Conservation (phyloP, 345 rosid species). For the Boechera stricta region DNA sequence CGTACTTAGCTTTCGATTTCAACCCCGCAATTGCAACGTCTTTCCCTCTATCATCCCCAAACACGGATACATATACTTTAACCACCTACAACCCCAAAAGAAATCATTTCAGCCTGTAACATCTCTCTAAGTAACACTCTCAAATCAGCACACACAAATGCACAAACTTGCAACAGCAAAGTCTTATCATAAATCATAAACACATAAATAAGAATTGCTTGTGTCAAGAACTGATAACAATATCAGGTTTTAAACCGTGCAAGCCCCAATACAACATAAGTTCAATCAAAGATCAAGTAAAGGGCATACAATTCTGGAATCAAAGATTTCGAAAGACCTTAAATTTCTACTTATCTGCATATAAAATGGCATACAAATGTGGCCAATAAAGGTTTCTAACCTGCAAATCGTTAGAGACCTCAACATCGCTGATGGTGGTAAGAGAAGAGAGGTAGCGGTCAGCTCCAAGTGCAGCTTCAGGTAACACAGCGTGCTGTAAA, state of each 20-base stretch:
- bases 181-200: neutral
- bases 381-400: conserved; percentile 36
- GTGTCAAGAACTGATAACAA: neutral
- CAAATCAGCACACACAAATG: neutral
- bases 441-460: conserved; percentile 85
- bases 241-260: neutral
- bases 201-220: neutral
- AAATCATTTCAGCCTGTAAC: conserved; percentile 6
- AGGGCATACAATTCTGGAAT: neutral
- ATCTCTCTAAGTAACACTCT: neutral
- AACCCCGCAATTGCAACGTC: conserved; percentile 86
- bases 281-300: neutral
- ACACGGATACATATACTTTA: conserved; percentile 92
- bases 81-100: conserved; percentile 62
- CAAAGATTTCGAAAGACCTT: conserved; percentile 11
- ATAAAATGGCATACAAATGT: neutral
- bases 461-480: conserved; percentile 88
- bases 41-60: conserved; percentile 95
- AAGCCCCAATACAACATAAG: neutral
- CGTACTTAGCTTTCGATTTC: conserved; percentile 82
- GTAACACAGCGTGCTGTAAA: conserved; percentile 78
- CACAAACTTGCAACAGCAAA: conserved; percentile 6
- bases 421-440: conserved; percentile 87
- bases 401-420: conserved; percentile 83
- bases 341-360: conserved; percentile 12